A percentile compares a stretch with the other conserved stretches of the same genome.
phyloP scores from a whole-genome alignment of 495 filamentous ascomycete species.

The Neurospora sp. region DNA sequence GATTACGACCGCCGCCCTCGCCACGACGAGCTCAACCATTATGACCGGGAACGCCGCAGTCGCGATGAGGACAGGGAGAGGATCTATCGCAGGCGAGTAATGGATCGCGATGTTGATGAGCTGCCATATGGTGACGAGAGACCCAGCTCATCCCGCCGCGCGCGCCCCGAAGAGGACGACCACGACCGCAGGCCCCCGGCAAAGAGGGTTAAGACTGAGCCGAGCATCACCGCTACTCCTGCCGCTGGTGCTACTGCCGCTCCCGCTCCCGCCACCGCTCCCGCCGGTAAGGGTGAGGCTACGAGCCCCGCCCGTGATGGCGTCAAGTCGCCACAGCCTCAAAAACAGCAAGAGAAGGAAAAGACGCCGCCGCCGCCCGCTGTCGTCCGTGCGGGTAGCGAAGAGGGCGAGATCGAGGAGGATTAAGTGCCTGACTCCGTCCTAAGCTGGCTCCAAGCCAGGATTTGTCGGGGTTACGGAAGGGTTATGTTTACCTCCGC shows the following conservation, averaged over 20 bases:
- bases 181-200: conserved; percentile 54
- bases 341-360: conserved; percentile 50
- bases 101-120: conserved; percentile 67
- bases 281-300: conserved; percentile 1
- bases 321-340: conserved; percentile 43
- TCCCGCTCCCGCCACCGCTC: not conserved
- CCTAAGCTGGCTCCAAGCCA: not conserved
- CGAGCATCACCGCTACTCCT: not conserved
- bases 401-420: conserved; percentile 97
- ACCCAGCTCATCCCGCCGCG: conserved; percentile 51
- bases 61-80: conserved; percentile 80
- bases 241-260: not conserved
- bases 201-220: conserved; percentile 14
- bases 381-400: conserved; percentile 70
- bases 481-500: not conserved
- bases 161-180: conserved; percentile 68
- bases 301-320: conserved; percentile 33
- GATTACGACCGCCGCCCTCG: conserved; percentile 31
- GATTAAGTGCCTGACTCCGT: conserved; percentile 40
- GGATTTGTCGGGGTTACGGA: not conserved
- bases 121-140: conserved; percentile 80
- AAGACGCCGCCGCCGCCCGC: conserved; percentile 37
- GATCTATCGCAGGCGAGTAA: conserved; percentile 71
- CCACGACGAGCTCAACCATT: conserved; percentile 43
- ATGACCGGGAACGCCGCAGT: conserved; percentile 63